Evolutionary conservation across 1,284 basidiomycete species (phyloP), one percentile per base, ranked within the genome.

Genomic region (Ceratorhiza oryzae-sativae): DNA sequence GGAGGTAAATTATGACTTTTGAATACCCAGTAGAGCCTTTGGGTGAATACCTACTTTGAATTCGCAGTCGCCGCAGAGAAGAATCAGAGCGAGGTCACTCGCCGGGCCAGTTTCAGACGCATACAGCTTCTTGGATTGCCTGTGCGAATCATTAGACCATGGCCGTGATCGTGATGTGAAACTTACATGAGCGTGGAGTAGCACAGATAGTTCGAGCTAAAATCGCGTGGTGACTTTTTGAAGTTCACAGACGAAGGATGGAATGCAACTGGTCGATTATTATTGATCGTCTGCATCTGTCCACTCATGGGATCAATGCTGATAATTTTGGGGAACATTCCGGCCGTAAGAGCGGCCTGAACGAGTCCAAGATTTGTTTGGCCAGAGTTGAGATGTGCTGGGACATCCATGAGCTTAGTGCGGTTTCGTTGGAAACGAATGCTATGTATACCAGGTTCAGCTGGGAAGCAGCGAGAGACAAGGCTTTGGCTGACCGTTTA

Each of bases 51-150:
- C 63, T 72, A 93, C 93, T 85, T 92, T 95, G 82, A 93, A 91
- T 75, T 99, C 97, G 13, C 87, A 85, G 76, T 98, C 97, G 1
- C 97, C 97, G 75, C 96, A 98, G 0, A 98, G 82, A 27, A 98
- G 83, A 20, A 94, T 79, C 56, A 99, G 80, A 1, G 93, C 88
- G 34, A 93, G 82, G 77, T 98, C 94, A 73, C 97, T 92, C 3
- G 95, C 88, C 0, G 95, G 92, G 0, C 93, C 90, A 0, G 93
- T 95, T 80, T 99, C 97, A 94, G 95, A 98, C n/a, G 92, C 95
- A 80, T 97, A 99, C 34, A 98, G 81, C 80, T 90, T 93, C 82
- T 92, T 94, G 13, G 93, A 94, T 79, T 94, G 93, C 92, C 94
- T 94, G 76, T 32, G 55, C 59, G 42, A 41, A 13, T 48, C 23